phyloP scores from a whole-genome alignment of 2,329 filamentous ascomycete genomes.

The Onygenales sp. region DNA sequence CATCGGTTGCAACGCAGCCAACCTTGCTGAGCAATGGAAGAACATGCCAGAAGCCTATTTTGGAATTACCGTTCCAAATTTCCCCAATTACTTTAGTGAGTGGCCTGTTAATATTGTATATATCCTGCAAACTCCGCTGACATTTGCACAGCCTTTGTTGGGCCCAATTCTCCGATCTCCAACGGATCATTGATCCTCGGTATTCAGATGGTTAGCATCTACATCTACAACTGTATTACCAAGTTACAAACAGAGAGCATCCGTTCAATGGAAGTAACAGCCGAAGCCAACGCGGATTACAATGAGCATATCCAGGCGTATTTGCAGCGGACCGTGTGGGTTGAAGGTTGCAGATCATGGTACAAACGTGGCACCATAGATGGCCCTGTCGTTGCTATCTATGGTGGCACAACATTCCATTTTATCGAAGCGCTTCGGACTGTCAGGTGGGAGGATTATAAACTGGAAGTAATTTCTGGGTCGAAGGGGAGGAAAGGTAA shows the following conservation, averaged over 20 bases:
- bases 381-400: conserved; percentile 12
- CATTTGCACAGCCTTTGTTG: background rate
- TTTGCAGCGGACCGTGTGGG: conserved; percentile 6
- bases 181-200: conserved; percentile 6
- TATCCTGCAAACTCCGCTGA: too few species aligned
- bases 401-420: conserved; percentile 16
- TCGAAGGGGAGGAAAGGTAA: too few species aligned
- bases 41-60: conserved; percentile 2
- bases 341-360: conserved; percentile 10
- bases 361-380: conserved; percentile 9
- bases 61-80: background rate
- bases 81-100: background rate
- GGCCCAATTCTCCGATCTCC: conserved; percentile 4
- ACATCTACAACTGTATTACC: background rate
- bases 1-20: background rate
- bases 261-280: background rate
- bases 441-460: background rate
- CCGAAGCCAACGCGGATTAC: conserved; percentile 1
- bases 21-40: background rate
- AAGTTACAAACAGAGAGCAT: background rate
- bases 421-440: conserved; percentile 2
- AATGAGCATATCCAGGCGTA: background rate
- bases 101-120: too few species aligned
- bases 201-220: background rate
- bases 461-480: background rate